Percentiles rank a stretch among this genome's conserved stretches.
Conservation (phyloP, 163 green algal species). For the Coccomyxa subellipsoidea region DNA sequence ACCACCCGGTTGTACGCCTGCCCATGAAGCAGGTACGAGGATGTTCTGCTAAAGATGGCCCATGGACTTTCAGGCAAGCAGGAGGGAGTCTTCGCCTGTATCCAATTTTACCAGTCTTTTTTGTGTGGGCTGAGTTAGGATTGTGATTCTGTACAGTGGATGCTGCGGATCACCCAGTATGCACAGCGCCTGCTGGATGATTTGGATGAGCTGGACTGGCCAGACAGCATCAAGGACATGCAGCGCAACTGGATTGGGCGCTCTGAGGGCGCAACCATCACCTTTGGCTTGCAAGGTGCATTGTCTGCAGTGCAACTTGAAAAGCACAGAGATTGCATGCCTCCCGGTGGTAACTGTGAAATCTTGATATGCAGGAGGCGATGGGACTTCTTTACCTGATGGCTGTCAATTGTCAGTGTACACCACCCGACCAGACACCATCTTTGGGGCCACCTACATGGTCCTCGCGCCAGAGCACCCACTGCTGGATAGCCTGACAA, state of each 20-base stretch:
- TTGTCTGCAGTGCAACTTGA: too few relatives aligned
- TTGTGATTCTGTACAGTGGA: conserved; percentile 83
- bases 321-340: too few relatives aligned
- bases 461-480: conserved; percentile 96
- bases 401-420: conserved; percentile 56
- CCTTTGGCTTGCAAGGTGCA: conserved; percentile 29
- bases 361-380: conserved; percentile 28
- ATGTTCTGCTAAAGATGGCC: too few relatives aligned
- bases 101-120: too few relatives aligned
- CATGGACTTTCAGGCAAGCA: neutral
- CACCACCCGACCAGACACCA: conserved; percentile 89
- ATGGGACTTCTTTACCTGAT: conserved; percentile 9
- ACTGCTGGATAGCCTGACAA: conserved; percentile 59
- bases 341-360: neutral
- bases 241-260: conserved; percentile 98
- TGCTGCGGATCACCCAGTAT: conserved; percentile 95
- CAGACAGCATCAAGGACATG: conserved; percentile 97
- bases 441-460: conserved; percentile 96
- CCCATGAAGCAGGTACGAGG: conserved; percentile 87
- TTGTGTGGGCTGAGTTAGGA: too few relatives aligned
- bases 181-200: conserved; percentile 91
- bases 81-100: too few relatives aligned
- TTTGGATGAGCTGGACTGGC: conserved; percentile 93
- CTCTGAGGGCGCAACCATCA: conserved; percentile 70
- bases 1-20: conserved; percentile 87